Evolutionary conservation across 2,329 filamentous ascomycete species (phyloP).

Genomic region (Ascochyta rabiei): DNA sequence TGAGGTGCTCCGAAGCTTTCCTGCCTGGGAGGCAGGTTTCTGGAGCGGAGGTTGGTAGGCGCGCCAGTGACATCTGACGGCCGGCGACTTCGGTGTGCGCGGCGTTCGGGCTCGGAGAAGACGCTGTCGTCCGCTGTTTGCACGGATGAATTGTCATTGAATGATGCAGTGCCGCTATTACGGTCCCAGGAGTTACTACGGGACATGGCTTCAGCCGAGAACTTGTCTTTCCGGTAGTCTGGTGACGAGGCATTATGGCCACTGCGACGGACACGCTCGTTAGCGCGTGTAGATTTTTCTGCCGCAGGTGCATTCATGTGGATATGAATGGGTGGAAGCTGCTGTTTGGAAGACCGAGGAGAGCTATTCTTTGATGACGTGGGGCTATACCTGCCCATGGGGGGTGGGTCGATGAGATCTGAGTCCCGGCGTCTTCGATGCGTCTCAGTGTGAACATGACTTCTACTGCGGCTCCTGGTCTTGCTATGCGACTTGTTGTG

Average conservation of each 20-base stretch:
- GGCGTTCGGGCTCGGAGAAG: conserved; percentile 23
- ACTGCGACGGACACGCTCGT: conserved; percentile 15
- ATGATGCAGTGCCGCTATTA: conserved; percentile 31
- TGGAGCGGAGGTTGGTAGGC: neutral
- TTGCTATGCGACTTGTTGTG: conserved; percentile 19
- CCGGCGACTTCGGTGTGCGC: conserved; percentile 3
- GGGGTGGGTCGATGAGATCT: conserved; percentile 19
- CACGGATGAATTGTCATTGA: conserved; percentile 23
- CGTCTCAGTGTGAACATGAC: conserved; percentile 16
- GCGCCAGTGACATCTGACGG: conserved; percentile 1
- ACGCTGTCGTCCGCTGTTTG: conserved; percentile 30
- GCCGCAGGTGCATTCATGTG: conserved; percentile 23
- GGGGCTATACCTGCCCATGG: conserved; percentile 26
- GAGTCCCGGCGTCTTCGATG: conserved; percentile 19
- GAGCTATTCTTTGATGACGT: conserved; percentile 23
- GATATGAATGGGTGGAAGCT: conserved; percentile 30
- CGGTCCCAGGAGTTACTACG: conserved; percentile 26
- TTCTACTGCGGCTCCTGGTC: conserved; percentile 19
- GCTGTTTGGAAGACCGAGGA: conserved; percentile 21
- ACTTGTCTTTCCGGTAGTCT: conserved; percentile 12
- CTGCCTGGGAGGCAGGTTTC: conserved; percentile 4
- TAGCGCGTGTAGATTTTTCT: conserved; percentile 15
- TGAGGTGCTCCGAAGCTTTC: conserved; percentile 9
- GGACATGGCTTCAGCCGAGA: conserved; percentile 22
- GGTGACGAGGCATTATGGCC: conserved; percentile 17